Base-by-base conservation (phyloP, 495 filamentous ascomycete genomes). In the Staphylotrichum longicolle region DNA sequence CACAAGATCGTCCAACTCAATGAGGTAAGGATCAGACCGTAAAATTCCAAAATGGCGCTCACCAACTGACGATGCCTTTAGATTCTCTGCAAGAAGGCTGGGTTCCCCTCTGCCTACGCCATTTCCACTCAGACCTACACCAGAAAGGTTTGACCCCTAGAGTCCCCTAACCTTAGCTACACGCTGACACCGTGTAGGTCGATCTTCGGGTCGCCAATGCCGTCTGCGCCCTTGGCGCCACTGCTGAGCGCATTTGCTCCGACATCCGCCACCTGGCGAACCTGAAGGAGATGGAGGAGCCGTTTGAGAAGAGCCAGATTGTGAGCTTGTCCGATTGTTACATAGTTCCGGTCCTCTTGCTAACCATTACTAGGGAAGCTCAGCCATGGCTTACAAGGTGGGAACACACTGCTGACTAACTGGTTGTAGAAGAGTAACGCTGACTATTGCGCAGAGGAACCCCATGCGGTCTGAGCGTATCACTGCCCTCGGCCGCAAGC, bases 381-480 rank as follows among this genome's bases (percentile, higher is more conserved):
- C 70, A 1, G 72, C 73, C 52, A 74, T 89, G 90, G 91, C 91
- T 8, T 98, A 94, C 78, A 97, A 96, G 60, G 60, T 62, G n/a
- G 78, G 81, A 88, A 32, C n/a, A 3, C 7, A 0, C 42, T 56
- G 9, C 15, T 34, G 6, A 44, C 6, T 33, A 10, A 3, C 27
- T 3, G 1, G 39, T n/a, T n/a, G n/a, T 14, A 4, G 4, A 47
- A 34, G n/a, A 7, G 4, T 7, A 3, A 0, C 30, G 3, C 54
- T 62, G 39, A 60, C 54, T 15, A 35, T 11, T 9, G 37, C 37
- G 34, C 52, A 64, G 61, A 63, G 66, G n/a, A 74, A 74, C 64
- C 70, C 75, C 50, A 96, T 96, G 90, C 87, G 93, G 46, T 89
- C 81, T 45, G 94, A 98, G 77, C 83, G 93, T 63, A 84, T 96